Evolutionary conservation across 257 asterid genomes (phyloP), one percentile per base, ranked within the genome.

Genomic region (Pogostemon cablin): DNA sequence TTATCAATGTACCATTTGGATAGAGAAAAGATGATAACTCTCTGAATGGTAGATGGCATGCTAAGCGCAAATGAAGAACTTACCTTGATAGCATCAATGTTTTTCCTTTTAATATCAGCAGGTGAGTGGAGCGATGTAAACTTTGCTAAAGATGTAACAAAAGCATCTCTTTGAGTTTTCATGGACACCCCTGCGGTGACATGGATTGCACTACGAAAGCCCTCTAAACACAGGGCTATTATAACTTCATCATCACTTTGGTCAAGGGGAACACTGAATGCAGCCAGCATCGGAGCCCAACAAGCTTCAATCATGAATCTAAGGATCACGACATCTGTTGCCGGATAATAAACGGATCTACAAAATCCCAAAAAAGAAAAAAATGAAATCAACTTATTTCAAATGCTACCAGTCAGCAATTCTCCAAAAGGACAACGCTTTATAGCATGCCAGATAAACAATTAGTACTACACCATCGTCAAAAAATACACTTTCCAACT

Each of bases 201-300:
- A 84, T 85, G 98, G 80, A 95, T 84, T 55, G 96, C 99, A 80
- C 81, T 65, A 53, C 82, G 93, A 74, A 91, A 88, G 70, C 99
- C 99, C 75, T 91, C 96, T 78, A 95, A 82, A 80, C 99, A 95
- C 50, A 85, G 91, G 64, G 88, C 80, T 80, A 88, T 81, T 39
- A 91, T 86, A 71, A 83, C 71, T 61, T 88, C 95, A 47, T 95
- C 98, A 25, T 88, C 99, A 77, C 93, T 90, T 81, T 81, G 96
- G 75, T 95, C 99, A 69, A 95, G 95, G 67, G 99, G 99, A 81
- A 95, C 99, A 69, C 99, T 95, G 78, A 95, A 91, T 67, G 99
- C 99, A 77, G 99, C 99, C 84, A 95, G 86, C 97, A 92, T 92
- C 0, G 99, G 99, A 46, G 99, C 99, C 99, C 99, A 95, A 81